Evolutionary conservation across 768 basidiomycete genomes (phyloP).

Genomic region (Harrya chromipes): DNA sequence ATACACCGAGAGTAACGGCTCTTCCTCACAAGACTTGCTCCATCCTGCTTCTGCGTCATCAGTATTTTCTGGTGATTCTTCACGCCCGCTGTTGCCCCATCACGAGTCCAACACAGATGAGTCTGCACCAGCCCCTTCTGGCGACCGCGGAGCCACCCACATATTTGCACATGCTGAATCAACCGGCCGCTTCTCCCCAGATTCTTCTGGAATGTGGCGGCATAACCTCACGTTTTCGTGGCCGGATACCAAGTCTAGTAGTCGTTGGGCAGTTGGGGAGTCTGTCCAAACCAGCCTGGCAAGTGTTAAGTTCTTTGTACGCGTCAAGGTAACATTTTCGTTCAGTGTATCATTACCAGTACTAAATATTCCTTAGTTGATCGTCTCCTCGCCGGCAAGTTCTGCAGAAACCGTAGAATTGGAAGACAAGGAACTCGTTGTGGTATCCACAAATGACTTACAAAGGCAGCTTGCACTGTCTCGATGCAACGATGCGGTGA

Average conservation of each 20-base stretch:
- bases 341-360: constrained; percentile 6
- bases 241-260: constrained; percentile 64
- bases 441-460: constrained; percentile 67
- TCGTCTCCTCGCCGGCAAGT: constrained; percentile 44
- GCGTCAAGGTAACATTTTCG: constrained; percentile 53
- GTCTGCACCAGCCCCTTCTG: constrained; percentile 5
- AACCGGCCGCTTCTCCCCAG: constrained; percentile 53
- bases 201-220: constrained; percentile 55
- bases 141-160: constrained; percentile 39
- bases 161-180: constrained; percentile 58
- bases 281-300: constrained; percentile 64
- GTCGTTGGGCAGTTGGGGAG: constrained; percentile 79
- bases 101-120: constrained; percentile 15
- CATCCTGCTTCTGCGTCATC: constrained; percentile 21
- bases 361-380: constrained; percentile 35
- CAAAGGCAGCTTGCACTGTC: constrained; percentile 64
- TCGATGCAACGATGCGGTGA: constrained; percentile 49
- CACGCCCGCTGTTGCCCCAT: constrained; percentile 24
- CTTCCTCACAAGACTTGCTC: constrained; percentile 23
- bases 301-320: constrained; percentile 66
- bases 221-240: constrained; percentile 70
- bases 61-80: constrained; percentile 23
- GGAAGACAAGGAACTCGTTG: constrained; percentile 59
- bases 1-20: constrained; percentile 3
- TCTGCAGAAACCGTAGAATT: constrained; percentile 66